Evolutionary conservation across 1,139 yeast genomes (phyloP).

Genomic region (Torulaspora globosa): DNA sequence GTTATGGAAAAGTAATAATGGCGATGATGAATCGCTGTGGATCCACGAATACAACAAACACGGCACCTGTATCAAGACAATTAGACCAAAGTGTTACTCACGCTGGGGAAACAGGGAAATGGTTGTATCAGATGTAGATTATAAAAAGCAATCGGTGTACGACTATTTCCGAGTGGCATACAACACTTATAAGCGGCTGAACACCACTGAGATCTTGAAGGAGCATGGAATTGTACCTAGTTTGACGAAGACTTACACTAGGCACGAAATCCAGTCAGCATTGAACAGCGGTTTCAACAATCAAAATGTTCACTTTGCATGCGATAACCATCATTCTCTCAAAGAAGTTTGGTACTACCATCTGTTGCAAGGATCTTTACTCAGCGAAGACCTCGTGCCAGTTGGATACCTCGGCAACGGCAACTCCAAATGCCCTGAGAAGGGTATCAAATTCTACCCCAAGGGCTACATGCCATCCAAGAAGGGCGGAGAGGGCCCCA

Average conservation of each 20-base stretch:
- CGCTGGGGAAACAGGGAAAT: slow-evolving; percentile 26
- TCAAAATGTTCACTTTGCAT: slow-evolving; percentile 62
- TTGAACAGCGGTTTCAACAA: slow-evolving; percentile 56
- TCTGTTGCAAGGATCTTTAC: slow-evolving; percentile 68
- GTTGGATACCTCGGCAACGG: slow-evolving; percentile 51
- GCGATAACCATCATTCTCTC: slow-evolving; percentile 63
- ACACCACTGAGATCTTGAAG: slow-evolving; percentile 65
- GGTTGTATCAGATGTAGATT: slow-evolving; percentile 16
- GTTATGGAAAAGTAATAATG: slow-evolving; percentile 76
- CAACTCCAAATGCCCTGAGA: slow-evolving; percentile 58
- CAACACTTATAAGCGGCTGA: slow-evolving; percentile 56
- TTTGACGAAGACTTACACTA: slow-evolving; percentile 55
- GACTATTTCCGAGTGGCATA: slow-evolving; percentile 73
- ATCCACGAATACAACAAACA: slow-evolving; percentile 93
- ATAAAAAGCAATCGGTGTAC: slow-evolving; percentile 56
- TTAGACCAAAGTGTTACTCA: slow-evolving; percentile 65
- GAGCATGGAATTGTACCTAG: slow-evolving; percentile 71
- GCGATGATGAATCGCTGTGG: slow-evolving; percentile 78
- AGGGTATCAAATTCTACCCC: slow-evolving; percentile 72
- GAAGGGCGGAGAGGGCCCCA: slow-evolving; percentile 17
- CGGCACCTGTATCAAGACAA: slow-evolving; percentile 85
- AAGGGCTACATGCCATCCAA: slow-evolving; percentile 48
- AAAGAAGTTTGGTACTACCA: slow-evolving; percentile 92
- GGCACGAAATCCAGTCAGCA: slow-evolving; percentile 60
- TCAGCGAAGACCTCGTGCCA: slow-evolving; percentile 59